Conservation (phyloP, 225 moss, liverwort and hornwort species). For the Antitrichia curtipendula region DNA sequence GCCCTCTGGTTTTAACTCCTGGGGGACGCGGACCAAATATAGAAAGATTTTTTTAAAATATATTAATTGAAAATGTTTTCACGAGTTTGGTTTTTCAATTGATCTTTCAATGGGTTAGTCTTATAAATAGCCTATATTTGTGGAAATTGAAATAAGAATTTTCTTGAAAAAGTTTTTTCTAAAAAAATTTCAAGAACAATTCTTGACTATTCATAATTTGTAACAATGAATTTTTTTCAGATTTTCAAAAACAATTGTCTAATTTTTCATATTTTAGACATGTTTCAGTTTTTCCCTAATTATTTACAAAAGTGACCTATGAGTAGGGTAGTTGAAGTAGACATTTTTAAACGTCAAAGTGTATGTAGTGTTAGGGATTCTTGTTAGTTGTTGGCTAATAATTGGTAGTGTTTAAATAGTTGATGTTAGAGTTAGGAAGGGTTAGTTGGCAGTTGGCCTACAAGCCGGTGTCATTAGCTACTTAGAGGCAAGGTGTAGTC, state of each 20-base stretch:
- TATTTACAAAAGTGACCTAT: too few relatives aligned
- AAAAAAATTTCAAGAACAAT: too few relatives aligned
- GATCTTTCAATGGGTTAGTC: background rate
- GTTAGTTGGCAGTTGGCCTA: rapidly evolving
- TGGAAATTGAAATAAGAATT: background rate
- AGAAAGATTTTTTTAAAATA: background rate
- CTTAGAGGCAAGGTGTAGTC: rapidly evolving
- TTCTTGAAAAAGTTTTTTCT: too few relatives aligned
- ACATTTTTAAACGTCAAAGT: background rate
- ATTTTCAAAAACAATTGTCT: too few relatives aligned
- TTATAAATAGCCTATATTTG: background rate
- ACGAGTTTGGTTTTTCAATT: background rate
- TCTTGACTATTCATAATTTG: too few relatives aligned
- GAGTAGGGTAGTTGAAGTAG: background rate
- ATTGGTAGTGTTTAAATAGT: rapidly evolving
- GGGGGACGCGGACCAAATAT: background rate
- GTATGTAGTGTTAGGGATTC: rapidly evolving
- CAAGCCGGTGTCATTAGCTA: rapidly evolving
- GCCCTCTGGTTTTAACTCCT: background rate
- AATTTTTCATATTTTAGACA: too few relatives aligned
- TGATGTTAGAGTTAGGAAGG: background rate
- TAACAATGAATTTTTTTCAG: too few relatives aligned
- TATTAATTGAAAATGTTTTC: too few relatives aligned
- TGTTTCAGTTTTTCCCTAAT: too few relatives aligned
- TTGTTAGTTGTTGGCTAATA: background rate